These are phyloP conservation scores for Leptographium radiaticola DNA, from an alignment of 2,329 filamentous ascomycete genomes.

Conservation along the genomic window DNA sequence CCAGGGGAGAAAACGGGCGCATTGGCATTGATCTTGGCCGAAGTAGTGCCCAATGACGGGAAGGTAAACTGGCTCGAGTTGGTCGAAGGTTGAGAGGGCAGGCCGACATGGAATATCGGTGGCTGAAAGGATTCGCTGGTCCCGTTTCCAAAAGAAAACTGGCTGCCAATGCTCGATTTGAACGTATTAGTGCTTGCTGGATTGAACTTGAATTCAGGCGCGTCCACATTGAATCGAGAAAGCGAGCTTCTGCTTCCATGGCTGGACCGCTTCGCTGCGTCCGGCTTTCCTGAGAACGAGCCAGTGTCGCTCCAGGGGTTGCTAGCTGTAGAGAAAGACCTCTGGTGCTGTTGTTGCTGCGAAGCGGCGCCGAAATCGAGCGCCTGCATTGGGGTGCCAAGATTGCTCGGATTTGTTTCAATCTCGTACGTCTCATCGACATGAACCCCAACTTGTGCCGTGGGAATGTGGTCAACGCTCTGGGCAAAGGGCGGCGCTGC, in stretches of 20 bases:
- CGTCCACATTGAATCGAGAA: constrained; percentile 77
- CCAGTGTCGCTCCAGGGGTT: constrained; percentile 50
- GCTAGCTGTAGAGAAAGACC: constrained; percentile 40
- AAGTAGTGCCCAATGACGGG: constrained; percentile 24
- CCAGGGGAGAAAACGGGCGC: constrained; percentile 61
- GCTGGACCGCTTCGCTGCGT: constrained; percentile 30
- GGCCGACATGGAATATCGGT: constrained; percentile 28
- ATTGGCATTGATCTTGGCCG: constrained; percentile 51
- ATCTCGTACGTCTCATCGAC: constrained; percentile 49
- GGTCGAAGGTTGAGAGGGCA: constrained; percentile 21
- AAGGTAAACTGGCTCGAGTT: constrained; percentile 28
- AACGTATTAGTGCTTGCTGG: constrained; percentile 38
- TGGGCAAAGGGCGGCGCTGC: constrained; percentile 24
- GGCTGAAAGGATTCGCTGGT: constrained; percentile 30
- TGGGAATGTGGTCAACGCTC: constrained; percentile 15
- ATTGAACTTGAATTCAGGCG: constrained; percentile 77
- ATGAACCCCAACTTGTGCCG: constrained; percentile 22
- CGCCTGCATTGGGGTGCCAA: constrained; percentile 48
- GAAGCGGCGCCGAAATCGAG: constrained; percentile 32
- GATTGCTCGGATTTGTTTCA: constrained; percentile 60
- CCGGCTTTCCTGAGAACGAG: constrained; percentile 23
- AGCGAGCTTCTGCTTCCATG: constrained; percentile 58
- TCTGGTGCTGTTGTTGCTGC: constrained; percentile 44
- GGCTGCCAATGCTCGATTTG: constrained; percentile 24
- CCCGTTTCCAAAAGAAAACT: constrained; percentile 35